Evolutionary conservation across 805 yeast genomes (phyloP).

Genomic region (Suhomyces kilbournensis): DNA sequence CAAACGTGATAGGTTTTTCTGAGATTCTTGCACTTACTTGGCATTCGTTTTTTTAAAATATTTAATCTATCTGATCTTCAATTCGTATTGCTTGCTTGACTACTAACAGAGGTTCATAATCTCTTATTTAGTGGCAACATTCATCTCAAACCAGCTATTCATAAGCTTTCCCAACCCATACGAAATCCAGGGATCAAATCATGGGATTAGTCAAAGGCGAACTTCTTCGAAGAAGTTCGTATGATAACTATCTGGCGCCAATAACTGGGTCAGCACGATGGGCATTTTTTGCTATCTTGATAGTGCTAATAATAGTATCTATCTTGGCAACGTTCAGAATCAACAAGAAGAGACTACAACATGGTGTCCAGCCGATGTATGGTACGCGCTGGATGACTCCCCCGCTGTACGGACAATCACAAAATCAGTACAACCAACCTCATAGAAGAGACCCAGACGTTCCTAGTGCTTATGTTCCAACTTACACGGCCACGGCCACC

Average conservation of each 20-base stretch:
- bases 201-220: not conserved
- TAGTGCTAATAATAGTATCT: conserved; percentile 46
- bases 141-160: too few relatives aligned
- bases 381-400: conserved; percentile 90
- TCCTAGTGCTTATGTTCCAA: conserved; percentile 54
- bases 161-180: not conserved
- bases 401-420: conserved; percentile 69
- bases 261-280: conserved; percentile 42
- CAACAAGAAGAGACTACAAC: conserved; percentile 50
- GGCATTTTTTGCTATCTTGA: conserved; percentile 63
- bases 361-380: conserved; percentile 57
- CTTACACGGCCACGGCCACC: conserved; percentile 63
- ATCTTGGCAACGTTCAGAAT: conserved; percentile 50
- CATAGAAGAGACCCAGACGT: conserved; percentile 38
- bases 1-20: not conserved
- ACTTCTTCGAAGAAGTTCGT: not conserved
- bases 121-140: not conserved
- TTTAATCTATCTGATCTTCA: not conserved
- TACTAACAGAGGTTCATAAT: not conserved
- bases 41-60: not conserved
- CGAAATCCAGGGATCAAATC: not conserved
- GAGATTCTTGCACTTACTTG: not conserved
- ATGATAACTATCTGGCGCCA: not conserved
- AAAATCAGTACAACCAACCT: conserved; percentile 51
- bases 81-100: not conserved